These are phyloP conservation scores for Epichloe glyceriae DNA, from an alignment of 2,329 filamentous ascomycete species.

Conservation along the genomic window DNA sequence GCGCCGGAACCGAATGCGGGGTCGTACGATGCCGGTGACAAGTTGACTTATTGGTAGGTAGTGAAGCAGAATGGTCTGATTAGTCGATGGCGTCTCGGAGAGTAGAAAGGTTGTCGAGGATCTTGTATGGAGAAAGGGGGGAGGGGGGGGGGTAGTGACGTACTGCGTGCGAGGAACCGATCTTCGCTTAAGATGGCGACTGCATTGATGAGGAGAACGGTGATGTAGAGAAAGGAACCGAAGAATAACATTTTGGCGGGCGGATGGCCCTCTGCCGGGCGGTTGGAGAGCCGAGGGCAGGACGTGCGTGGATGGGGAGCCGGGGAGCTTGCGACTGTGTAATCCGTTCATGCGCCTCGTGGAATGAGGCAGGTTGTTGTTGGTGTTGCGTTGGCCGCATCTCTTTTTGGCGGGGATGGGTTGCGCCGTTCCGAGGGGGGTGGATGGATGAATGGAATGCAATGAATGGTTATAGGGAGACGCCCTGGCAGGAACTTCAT, in stretches of 20 bases:
- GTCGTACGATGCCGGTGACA: constrained; percentile 57
- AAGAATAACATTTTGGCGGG: constrained; percentile 49
- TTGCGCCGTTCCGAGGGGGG: constrained; percentile 20
- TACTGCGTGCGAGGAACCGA: constrained; percentile 66
- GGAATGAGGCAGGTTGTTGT: background rate
- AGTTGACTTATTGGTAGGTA: constrained; percentile 45
- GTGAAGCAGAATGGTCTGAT: constrained; percentile 5
- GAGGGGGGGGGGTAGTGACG: constrained; percentile 6
- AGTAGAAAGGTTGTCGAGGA: too few relatives aligned
- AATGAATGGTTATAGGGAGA: background rate
- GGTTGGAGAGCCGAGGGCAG: background rate
- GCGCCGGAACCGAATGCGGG: constrained; percentile 63
- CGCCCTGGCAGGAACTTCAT: too few relatives aligned
- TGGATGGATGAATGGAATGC: background rate
- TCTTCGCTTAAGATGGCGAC: constrained; percentile 91
- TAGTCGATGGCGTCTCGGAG: background rate
- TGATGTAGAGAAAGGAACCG: constrained; percentile 61
- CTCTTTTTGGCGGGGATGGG: constrained; percentile 13
- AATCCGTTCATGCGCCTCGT: background rate
- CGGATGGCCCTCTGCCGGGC: background rate
- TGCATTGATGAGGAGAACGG: constrained; percentile 82
- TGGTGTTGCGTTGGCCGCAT: background rate
- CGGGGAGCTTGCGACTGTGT: background rate
- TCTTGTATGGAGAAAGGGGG: background rate
- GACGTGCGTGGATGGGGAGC: background rate